Evolutionary conservation across 2,329 filamentous ascomycete species (phyloP), one percentile per base, ranked within the genome.

Genomic region (Aureobasidium musti): DNA sequence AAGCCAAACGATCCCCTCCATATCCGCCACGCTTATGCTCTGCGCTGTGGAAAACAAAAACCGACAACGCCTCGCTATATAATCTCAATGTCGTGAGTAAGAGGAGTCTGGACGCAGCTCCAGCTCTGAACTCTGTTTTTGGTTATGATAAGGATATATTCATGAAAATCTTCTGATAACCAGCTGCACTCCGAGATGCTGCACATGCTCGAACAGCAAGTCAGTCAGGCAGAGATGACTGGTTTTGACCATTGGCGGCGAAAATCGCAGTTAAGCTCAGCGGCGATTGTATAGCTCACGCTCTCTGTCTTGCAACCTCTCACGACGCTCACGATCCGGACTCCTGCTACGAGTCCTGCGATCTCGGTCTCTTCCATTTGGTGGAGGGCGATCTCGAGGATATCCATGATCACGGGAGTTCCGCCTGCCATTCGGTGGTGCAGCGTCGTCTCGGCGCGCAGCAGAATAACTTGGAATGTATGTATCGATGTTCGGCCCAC

Each of bases 381-480:
- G 72, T 14, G 54, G 39, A 35, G 63, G 66, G 5, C 68, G 66
- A 21, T 72, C 66, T 41, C 68, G 54, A 37, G 69, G 50, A 35
- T 68, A 59, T 26, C 67, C 67, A 30, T 69, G 63, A 28, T 72
- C 70, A 30, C 47, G 70, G 30, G 65, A 57, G 19, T 56, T 59
- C 21, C 67, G 43, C 28, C 70, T 60, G 39, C 63, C 50, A 43
- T 61, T 63, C 28, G 53, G 64, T 45, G 50, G 52, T 30, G 63
- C 66, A 53, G 68, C 68, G 52, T 65, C 56, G 37, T 72, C 70
- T 47, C 70, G 69, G 59, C 33, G 67, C 21, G 69, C 57, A 53
- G 69, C 50, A 39, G 71, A 67, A 67, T 82, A 82, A 53, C 75
- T 76, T 1, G 81, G 81, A 33, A 82, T 79, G 69, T 82, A 82